phyloP scores from a whole-genome alignment of 2,329 filamentous ascomycete species.

The Geosmithia putterillii region DNA sequence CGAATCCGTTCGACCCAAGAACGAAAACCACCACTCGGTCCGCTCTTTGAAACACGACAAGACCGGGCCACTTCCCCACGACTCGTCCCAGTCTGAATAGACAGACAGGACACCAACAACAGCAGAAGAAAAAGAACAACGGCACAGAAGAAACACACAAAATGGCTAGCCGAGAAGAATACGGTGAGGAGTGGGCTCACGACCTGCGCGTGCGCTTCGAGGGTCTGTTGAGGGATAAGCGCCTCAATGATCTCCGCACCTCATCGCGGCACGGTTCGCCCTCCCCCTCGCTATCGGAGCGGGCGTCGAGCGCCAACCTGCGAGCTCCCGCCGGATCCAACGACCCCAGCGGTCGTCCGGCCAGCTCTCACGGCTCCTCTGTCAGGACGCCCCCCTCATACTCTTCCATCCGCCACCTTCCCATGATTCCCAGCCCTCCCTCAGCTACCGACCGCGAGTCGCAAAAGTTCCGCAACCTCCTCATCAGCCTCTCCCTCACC shows the following conservation, averaged over 20 bases:
- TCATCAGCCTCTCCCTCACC: slow-evolving; percentile 76
- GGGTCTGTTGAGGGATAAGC: slow-evolving; percentile 71
- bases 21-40: neutral
- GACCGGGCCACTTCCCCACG: neutral
- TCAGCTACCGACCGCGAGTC: slow-evolving; percentile 50
- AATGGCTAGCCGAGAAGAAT: slow-evolving; percentile 30
- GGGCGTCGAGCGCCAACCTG: slow-evolving; percentile 35
- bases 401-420: slow-evolving; percentile 35
- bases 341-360: slow-evolving; percentile 28
- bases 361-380: no score
- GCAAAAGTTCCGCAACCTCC: slow-evolving; percentile 67
- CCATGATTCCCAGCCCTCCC: slow-evolving; percentile 60
- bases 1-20: neutral
- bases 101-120: neutral
- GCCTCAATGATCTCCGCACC: slow-evolving; percentile 63
- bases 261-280: slow-evolving; percentile 46
- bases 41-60: neutral
- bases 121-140: neutral
- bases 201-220: slow-evolving; percentile 78
- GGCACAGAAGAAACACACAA: slow-evolving; percentile 5
- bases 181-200: slow-evolving; percentile 64
- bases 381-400: slow-evolving; percentile 35
- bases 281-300: slow-evolving; percentile 40
- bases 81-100: neutral
- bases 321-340: slow-evolving; percentile 25